Conservation (phyloP, 176 grass and related monocot genomes). For the Triticum turgidum region DNA sequence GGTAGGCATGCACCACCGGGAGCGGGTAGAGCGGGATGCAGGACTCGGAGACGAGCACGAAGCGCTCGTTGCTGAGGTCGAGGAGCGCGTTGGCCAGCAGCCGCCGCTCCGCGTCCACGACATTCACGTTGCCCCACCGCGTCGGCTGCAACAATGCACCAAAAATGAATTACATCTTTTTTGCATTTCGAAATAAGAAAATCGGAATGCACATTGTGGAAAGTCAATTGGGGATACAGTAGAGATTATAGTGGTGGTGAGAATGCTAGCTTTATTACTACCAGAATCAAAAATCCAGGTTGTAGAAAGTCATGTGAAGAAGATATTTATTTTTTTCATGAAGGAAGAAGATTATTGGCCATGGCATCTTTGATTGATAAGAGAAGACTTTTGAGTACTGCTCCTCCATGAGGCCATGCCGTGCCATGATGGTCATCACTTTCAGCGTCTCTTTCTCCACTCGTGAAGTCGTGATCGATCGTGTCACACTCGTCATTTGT, state of each 20-base stretch:
- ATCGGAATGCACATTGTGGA: not conserved
- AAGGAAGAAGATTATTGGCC: too few species aligned
- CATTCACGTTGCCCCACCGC: slow-evolving; percentile 45
- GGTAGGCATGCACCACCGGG: slow-evolving; percentile 37
- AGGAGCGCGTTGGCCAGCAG: slow-evolving; percentile 77
- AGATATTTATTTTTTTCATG: too few species aligned
- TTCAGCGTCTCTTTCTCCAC: not conserved
- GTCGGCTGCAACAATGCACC: slow-evolving; percentile 23
- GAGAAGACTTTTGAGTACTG: too few species aligned
- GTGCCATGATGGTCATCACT: not conserved
- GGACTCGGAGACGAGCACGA: slow-evolving; percentile 71
- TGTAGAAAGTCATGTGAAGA: too few species aligned
- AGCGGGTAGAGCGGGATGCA: slow-evolving; percentile 61
- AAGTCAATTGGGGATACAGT: not conserved
- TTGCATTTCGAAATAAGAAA: not conserved
- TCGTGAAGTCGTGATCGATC: too few species aligned
- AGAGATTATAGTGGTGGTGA: not conserved
- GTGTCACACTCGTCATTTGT: not conserved
- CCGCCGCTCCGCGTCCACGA: slow-evolving; percentile 64
- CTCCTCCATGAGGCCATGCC: too few species aligned
- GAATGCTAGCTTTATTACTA: not conserved
- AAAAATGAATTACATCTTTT: too few species aligned
- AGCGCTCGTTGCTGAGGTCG: slow-evolving; percentile 55
- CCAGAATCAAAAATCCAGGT: not conserved
- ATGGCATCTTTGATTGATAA: not conserved